These are phyloP conservation scores for Acidiella bohemica DNA, from an alignment of 495 filamentous ascomycete genomes.

Conservation along the genomic window DNA sequence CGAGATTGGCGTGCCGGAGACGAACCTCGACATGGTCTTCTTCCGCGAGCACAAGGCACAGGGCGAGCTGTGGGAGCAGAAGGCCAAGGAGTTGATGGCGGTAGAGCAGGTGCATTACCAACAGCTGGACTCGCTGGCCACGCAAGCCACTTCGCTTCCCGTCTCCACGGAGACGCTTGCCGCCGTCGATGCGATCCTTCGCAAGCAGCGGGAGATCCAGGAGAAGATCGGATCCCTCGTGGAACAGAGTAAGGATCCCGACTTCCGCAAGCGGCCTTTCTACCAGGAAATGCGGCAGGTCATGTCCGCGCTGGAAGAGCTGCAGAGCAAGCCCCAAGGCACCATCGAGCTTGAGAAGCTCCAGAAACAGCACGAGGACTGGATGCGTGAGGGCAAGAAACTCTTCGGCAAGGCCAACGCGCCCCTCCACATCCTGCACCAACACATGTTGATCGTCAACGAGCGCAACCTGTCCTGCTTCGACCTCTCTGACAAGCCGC, in stretches of 20 bases:
- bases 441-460: constrained; percentile 86
- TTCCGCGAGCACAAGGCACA: constrained; percentile 60
- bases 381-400: constrained; percentile 98
- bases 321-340: constrained; percentile 82
- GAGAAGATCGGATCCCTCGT: constrained; percentile 69
- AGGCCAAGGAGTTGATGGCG: constrained; percentile 84
- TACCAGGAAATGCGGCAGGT: constrained; percentile 86
- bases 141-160: constrained; percentile 59
- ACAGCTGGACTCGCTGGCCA: constrained; percentile 82
- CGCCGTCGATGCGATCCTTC: constrained; percentile 78
- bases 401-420: constrained; percentile 98
- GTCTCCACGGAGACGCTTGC: constrained; percentile 70
- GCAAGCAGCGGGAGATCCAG: constrained; percentile 91
- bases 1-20: constrained; percentile 60
- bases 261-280: constrained; percentile 67
- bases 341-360: constrained; percentile 90
- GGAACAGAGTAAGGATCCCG: constrained; percentile 57
- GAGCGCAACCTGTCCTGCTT: constrained; percentile 84
- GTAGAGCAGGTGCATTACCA: constrained; percentile 84
- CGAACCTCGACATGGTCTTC: constrained; percentile 60
- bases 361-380: constrained; percentile 92
- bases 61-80: constrained; percentile 81
- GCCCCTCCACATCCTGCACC: constrained; percentile 82
- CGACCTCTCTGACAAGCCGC: constrained; percentile 76
- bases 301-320: constrained; percentile 68